Evolutionary conservation across 768 basidiomycete genomes (phyloP), one percentile per base, ranked within the genome.

Genomic region (Suillus subaureus): DNA sequence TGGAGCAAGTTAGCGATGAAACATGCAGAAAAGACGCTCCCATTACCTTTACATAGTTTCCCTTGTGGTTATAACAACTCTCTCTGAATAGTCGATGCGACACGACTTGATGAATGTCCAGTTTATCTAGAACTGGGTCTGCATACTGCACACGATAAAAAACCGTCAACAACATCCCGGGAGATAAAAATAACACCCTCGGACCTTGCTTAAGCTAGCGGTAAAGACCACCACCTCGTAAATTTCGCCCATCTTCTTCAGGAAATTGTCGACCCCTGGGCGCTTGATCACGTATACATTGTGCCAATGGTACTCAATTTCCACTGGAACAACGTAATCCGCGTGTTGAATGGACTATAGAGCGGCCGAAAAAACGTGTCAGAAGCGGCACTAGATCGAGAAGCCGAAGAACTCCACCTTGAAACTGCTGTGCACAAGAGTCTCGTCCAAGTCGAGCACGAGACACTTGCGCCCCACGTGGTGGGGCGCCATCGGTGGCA

Each of bases 231-330:
- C 97, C 60, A 99, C 84, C 78, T 99, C 97, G 75, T 97, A 99
- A 54, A 98, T 89, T 77, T 99, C 96, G 43, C 97, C 97, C 97
- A 99, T 99, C 80, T 89, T 91, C 82, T 93, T 93, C 75, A 99
- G 81, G 79, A 99, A 99, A 74, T 89, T 91, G 75, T 99, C 97
- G 18, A 99, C 97, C 18, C 97, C 97, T 11, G 97, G 97, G 61
- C 97, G 91, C 79, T 99, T 99, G 79, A 99, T 93, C 58, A 99
- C 97, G 79, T 99, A 98, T 69, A 99, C 96, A 73, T 99, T 98
- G 77, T 99, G 97, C 86, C 92, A 93, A 74, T 97, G 93, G 70
- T 93, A 96, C 75, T 99, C 97, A 68, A 99, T 99, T 79, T 99
- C 97, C 31, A 99, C 97, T 6, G 97, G 97, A 4, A 99, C 97